Evolutionary conservation across 108 stramenopile genomes (phyloP), one percentile per base, ranked within the genome.

Genomic region (Aurantiochytrium sp.): DNA sequence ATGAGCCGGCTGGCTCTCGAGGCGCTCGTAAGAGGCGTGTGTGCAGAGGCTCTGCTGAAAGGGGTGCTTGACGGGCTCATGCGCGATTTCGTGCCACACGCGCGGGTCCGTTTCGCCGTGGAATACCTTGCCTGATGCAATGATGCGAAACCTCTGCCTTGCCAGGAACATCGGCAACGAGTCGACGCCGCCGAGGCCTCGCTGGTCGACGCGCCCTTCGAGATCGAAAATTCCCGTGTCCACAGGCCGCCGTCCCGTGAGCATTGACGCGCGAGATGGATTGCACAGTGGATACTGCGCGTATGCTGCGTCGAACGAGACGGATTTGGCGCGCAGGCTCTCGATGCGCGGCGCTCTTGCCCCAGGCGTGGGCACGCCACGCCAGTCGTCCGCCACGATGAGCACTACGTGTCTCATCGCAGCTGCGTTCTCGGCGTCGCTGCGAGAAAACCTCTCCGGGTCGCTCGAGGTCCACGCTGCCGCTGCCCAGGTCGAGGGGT

Each of bases 231-330:
- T 48, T n/a, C 45, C 42, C 30, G 73, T 81, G 27, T 24, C 45
- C 39, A 22, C 45, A 24, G 73, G 73, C 12, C 39, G n/a, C 12
- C 73, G 39, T 15, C 73, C 73, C 42, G 73, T 3, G 10, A 81
- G 73, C 21, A 81, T 48, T 24, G 42, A 48, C 39, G 73, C 73
- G 6, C 73, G 39, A 12, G 73, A 81, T 48, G 73, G 73, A 48
- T 81, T 81, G 30, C 73, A 81, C 45, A 81, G 73, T 48, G 73
- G 42, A 48, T 48, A 81, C 45, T 41, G 73, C 45, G 73, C 32
- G 4, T 81, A 81, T 19, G 73, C 73, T 12, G 42, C 45, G 8
- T 1, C 0, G 32, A 81, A 81, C 6, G 42, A 48, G 12, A 81
- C 73, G 24, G 27, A 17, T 19, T 10, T 24, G 30, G 2, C 73